Evolutionary conservation across 192 early-diverging fungal species (phyloP), one percentile per base, ranked within the genome.

Genomic region (Backusella circina): DNA sequence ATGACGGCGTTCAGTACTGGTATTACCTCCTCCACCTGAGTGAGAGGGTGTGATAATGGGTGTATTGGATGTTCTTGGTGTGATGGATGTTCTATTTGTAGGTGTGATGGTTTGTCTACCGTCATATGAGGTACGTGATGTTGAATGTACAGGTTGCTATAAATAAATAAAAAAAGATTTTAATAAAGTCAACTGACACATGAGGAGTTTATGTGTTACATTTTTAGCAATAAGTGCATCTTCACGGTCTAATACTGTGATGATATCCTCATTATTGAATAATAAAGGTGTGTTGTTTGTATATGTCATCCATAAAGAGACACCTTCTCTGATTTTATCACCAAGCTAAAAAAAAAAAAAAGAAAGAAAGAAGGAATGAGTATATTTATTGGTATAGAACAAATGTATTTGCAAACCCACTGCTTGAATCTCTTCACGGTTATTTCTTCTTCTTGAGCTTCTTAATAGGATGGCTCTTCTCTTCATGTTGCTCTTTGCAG

Each of bases 221-320:
- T 77, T 65, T 51, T 67, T 71, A 36, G 57, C 64, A 16, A 77
- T 30, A 6, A 77, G 31, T 9, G 38, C 57, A 26, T 77, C 76
- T 67, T 77, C 64, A 33, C 50, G 64, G 12, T 73, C 65, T 13
- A 77, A 51, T 2, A 51, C 37, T 12, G 61, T 21, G 12, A 73
- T 50, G 28, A 77, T 72, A 31, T 77, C 76, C 26, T 73, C 76
- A 67, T 75, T 70, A 28, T 72, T 67, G 16, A 77, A 32, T 38
- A 77, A 33, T 32, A 70, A 70, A 30, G 76, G 71, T 12, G 71
- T 41, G 28, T 71, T 67, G 21, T 82, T 82, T 36, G 71, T 86
- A 85, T 75, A 87, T 82, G 74, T 87, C 86, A 65, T 85, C 82
- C 77, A 88, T 84, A 83, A 84, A 84, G 16, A 82, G 77, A 50